Evolutionary conservation across 2,329 filamentous ascomycete species (phyloP).

Genomic region (Paraconiothyrium sp.): DNA sequence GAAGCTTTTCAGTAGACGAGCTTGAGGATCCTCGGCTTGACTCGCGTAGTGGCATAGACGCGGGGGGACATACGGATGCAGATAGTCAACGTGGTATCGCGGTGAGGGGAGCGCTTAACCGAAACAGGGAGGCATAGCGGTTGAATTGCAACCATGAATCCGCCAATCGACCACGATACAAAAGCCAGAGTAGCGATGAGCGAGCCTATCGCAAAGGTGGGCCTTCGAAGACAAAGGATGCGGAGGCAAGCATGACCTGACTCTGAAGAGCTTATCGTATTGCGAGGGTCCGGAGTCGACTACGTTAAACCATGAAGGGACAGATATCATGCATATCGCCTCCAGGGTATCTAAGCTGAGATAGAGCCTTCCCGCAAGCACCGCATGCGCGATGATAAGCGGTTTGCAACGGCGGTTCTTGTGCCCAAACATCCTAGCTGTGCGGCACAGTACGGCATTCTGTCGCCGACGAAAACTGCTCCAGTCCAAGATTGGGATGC

Average conservation of each 20-base stretch:
- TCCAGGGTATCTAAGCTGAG: background rate
- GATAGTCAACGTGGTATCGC: slow-evolving; percentile 11
- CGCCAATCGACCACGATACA: background rate
- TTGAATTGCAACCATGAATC: slow-evolving; percentile 14
- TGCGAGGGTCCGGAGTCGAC: background rate
- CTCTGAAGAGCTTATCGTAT: slow-evolving; percentile 3
- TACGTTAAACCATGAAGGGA: slow-evolving; percentile 2
- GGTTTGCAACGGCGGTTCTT: background rate
- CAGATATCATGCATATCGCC: background rate
- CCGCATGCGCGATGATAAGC: slow-evolving; percentile 5
- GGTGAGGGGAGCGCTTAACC: slow-evolving; percentile 17
- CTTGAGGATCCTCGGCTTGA: background rate
- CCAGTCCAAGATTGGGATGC: background rate
- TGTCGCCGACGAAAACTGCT: background rate
- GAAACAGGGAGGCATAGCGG: slow-evolving; percentile 19
- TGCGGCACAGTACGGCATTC: background rate
- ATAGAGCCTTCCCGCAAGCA: background rate
- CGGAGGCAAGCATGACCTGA: slow-evolving; percentile 1
- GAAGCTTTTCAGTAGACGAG: background rate
- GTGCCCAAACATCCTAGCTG: background rate
- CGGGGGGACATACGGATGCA: slow-evolving; percentile 1
- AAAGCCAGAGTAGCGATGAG: background rate
- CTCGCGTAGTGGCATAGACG: slow-evolving; percentile 8
- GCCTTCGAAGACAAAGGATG: background rate
- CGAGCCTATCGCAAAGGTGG: background rate